Evolutionary conservation across 305 asterid species (phyloP).

Genomic region (Solanum hybrid): DNA sequence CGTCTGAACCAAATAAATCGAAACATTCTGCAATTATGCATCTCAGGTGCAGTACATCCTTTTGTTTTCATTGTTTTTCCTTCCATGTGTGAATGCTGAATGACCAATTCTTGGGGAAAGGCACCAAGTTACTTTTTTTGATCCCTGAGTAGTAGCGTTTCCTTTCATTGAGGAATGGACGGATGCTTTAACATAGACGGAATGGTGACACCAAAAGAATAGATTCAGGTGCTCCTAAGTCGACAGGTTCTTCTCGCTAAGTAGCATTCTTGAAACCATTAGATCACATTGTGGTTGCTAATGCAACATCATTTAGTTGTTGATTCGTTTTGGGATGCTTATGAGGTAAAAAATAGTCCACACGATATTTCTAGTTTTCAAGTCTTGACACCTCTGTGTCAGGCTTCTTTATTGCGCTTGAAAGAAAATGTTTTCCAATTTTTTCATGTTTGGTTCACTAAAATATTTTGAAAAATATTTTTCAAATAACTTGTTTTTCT

Average conservation of each 20-base stretch:
- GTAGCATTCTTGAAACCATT: not conserved
- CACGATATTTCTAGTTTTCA: not conserved
- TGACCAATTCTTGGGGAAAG: not conserved
- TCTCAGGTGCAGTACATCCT: slow-evolving; percentile 29
- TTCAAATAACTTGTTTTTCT: not conserved
- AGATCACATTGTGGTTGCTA: not conserved
- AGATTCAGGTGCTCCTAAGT: not conserved
- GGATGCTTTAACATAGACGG: not conserved
- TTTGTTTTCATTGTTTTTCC: not conserved
- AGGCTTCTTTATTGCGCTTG: not conserved
- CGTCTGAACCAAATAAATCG: slow-evolving; percentile 21
- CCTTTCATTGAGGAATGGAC: not conserved
- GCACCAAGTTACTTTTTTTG: not conserved
- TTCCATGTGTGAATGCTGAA: not conserved
- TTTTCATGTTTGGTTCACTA: not conserved
- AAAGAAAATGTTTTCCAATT: not conserved
- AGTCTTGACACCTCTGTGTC: not conserved
- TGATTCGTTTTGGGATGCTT: not conserved
- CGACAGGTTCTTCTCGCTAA: not conserved
- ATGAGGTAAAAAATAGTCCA: not conserved
- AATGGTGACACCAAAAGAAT: not conserved
- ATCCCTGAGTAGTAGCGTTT: not conserved
- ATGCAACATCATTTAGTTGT: not conserved
- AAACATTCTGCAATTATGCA: slow-evolving; percentile 22
- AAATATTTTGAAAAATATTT: not conserved